Evolutionary conservation across 176 grass and related monocot species (phyloP), one percentile per base, ranked within the genome.

Genomic region (Saccharum spontaneum): DNA sequence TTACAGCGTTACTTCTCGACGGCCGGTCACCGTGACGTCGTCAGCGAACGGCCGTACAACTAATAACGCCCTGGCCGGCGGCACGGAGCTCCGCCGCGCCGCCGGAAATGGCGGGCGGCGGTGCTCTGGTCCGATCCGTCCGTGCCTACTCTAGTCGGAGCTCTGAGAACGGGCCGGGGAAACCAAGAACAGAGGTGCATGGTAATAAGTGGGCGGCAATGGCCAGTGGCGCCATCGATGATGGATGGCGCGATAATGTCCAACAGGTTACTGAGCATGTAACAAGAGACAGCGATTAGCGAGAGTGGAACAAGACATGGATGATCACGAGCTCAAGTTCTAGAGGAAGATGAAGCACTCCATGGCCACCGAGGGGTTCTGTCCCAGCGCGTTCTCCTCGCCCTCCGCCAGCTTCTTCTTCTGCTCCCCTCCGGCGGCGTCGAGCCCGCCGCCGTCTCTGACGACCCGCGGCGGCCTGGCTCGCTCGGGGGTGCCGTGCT

Each of bases 321-420:
- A 50, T 6, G 48, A 17, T 50, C 17, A 20, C 50, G 6, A 55
- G 50, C 48, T 50, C 48, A 0, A 3, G 60, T 4, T 20, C 84
- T 89, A 92, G 71, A 90, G 87, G 76, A 92, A 90, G 91, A 92
- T 92, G 84, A 92, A 90, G 77, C 91, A 92, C 64, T 92, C 91
- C 87, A 92, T 87, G 55, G 91, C 81, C 65, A 92, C 91, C 37
- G 82, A 80, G 26, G 91, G 87, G 60, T 87, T 89, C 71, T 81
- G 84, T 0, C 65, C 80, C 74, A 86, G 54, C 41, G 73, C 75
- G 10, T 28, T 71, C 5, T 73, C 36, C 52, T 61, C 67, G 34
- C 67, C 73, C 31, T 12, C 81, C 16, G 24, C 41, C 23, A 28
- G 3, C 62, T 15, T 65, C 69, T 15, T 65, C 69, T 50, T 63